Evolutionary conservation across 2,329 filamentous ascomycete species (phyloP), one percentile per base, ranked within the genome.

Genomic region (Nemania sp.): DNA sequence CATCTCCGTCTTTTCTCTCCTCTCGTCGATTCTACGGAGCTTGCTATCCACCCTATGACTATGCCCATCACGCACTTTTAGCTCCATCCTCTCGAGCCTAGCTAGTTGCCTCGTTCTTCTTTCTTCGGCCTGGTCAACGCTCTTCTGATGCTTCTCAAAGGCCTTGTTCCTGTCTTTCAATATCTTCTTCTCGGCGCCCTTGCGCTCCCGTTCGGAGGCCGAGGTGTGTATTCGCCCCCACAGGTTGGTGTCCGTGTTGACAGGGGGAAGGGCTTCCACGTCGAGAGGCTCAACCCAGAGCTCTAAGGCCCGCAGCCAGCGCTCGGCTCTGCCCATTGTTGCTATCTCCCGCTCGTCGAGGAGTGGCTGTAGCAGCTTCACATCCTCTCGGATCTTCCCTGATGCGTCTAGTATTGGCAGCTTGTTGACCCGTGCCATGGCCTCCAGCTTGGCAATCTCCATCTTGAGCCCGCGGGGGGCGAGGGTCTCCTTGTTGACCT

Each of bases 401-500:
- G 54, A 0, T 5, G 45, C 32, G 24, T 69, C 63, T 18, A 69
- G 11, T 27, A 69, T 69, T n/a, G 67, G 63, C 3, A 66, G 11
- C 8, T 51, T 60, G n/a, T 58, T 64, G 27, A 66, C 15, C 38
- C 43, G 51, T 18, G 67, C 67, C 51, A 69, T 41, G 13, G 63
- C 67, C 22, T 69, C 67, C 1, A 69, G 59, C 53, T 66, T 69
- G 26, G 67, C 67, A 43, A 66, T 24, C 22, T 62, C 66, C 22
- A 69, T 47, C 54, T 66, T 69, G 6, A 69, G 67, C 3, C 67
- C 62, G 15, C 63, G 62, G 3, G 63, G 62, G 18, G 32, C 63
- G 24, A 69, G 63, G 0, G 32, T 51, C 29, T 69, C 63, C 20
- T 66, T 27, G 6, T 69, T 69, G 3, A 53, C 58, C 32, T 60